Percentiles rank a stretch among this genome's conserved stretches.
Conservation (phyloP, 306 rosid species). For the Malus orientalis region DNA sequence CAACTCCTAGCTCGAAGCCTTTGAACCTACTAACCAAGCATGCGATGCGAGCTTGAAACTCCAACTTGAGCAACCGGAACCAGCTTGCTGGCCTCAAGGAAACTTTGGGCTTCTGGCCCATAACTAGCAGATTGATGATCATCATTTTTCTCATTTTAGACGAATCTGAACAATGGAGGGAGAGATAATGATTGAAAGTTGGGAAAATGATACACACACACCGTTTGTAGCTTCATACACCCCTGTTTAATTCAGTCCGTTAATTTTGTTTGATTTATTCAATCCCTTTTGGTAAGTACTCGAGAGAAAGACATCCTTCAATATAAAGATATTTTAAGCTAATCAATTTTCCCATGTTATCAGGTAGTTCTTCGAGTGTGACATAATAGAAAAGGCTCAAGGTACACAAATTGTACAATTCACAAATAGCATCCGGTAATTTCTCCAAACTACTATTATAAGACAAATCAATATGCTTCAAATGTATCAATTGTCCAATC, state of each 20-base stretch:
- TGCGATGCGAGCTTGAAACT: not conserved
- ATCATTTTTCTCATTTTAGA: too few relatives aligned
- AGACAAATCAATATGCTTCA: not conserved
- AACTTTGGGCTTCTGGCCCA: not conserved
- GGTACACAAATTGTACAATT: not conserved
- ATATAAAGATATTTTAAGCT: not conserved
- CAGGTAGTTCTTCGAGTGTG: not conserved
- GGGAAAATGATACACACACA: too few relatives aligned
- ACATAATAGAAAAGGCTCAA: not conserved
- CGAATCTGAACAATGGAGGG: too few relatives aligned
- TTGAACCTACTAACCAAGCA: not conserved
- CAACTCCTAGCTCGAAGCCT: not conserved
- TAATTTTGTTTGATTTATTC: too few relatives aligned
- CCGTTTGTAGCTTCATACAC: too few relatives aligned
- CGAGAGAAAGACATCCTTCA: not conserved
- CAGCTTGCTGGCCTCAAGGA: slow-evolving; percentile 31
- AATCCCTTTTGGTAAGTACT: not conserved
- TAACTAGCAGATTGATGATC: not conserved
- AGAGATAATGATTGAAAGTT: too few relatives aligned
- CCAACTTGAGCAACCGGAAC: slow-evolving; percentile 67
- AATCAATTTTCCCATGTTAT: too few relatives aligned
- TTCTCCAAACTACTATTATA: too few relatives aligned
- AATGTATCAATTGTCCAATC: not conserved
- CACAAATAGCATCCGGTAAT: too few relatives aligned
- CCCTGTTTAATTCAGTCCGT: too few relatives aligned